phyloP scores from a whole-genome alignment of 2,329 filamentous ascomycete species.

The Fusarium musae region DNA sequence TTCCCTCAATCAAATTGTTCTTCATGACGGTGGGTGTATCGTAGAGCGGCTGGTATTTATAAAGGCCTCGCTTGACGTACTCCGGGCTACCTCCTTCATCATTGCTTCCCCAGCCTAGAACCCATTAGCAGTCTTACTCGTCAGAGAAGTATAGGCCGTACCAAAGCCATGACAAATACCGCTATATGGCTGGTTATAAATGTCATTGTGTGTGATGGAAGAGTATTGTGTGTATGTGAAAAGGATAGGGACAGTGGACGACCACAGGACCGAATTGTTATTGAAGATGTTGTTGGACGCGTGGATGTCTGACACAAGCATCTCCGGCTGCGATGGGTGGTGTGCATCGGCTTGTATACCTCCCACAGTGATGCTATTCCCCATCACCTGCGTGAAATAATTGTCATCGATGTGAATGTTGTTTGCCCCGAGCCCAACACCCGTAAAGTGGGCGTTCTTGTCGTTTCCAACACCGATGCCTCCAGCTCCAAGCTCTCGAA shows the following conservation, averaged over 20 bases:
- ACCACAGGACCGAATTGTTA: constrained; percentile 10
- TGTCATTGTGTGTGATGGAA: background rate
- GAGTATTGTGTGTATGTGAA: constrained; percentile 6
- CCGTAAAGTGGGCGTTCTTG: background rate
- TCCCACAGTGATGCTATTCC: constrained; percentile 2
- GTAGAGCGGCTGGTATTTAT: background rate
- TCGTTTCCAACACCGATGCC: constrained; percentile 2
- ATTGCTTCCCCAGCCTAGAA: constrained; percentile 6
- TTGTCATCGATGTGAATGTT: background rate
- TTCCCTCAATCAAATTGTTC: constrained; percentile 1
- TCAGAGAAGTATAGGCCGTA: accelerated
- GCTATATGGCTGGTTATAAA: constrained; percentile 10
- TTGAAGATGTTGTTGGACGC: constrained; percentile 6
- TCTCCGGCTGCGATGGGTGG: background rate
- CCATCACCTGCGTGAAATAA: constrained; percentile 6
- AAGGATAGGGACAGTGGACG: background rate
- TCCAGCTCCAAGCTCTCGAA: constrained; percentile 3
- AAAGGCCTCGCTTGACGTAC: background rate
- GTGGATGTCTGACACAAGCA: background rate
- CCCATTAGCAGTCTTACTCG: background rate
- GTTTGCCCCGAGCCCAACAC: background rate
- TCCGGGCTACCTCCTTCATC: background rate
- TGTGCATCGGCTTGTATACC: constrained; percentile 9
- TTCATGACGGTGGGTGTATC: background rate
- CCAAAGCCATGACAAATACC: constrained; percentile 8